phyloP scores from a whole-genome alignment of 768 basidiomycete genomes.

The Trametes maxima region DNA sequence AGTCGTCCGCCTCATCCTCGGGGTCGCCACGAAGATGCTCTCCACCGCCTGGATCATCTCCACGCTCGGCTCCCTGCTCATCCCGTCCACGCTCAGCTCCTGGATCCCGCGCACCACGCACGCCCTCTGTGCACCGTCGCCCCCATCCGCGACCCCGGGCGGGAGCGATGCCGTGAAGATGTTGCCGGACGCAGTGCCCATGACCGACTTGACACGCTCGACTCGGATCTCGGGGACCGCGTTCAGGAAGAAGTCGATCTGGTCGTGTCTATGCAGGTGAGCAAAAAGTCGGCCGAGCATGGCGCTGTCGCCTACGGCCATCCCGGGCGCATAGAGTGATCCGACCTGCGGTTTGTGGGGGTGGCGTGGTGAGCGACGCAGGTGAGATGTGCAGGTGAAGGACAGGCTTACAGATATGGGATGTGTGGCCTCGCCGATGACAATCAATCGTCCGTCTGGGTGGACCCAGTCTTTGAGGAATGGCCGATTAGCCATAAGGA shows the following conservation, averaged over 20 bases:
- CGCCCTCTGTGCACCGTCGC: constrained; percentile 18
- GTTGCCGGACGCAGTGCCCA: constrained; percentile 22
- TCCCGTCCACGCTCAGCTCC: neutral
- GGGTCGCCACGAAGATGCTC: constrained; percentile 31
- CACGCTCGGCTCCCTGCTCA: constrained; percentile 6
- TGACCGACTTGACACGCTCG: constrained; percentile 27
- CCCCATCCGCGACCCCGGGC: constrained; percentile 26
- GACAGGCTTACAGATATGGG: constrained; percentile 29
- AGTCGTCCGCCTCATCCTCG: constrained; percentile 33
- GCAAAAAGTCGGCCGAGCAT: constrained; percentile 38
- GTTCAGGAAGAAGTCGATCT: constrained; percentile 32
- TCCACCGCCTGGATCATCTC: constrained; percentile 18
- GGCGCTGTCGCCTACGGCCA: constrained; percentile 37
- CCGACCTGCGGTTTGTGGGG: constrained; percentile 11
- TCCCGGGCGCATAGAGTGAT: constrained; percentile 22
- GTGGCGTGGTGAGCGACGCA: neutral
- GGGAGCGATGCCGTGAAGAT: constrained; percentile 27
- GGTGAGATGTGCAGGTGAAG: neutral
- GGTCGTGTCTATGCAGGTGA: constrained; percentile 30
- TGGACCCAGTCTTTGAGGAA: constrained; percentile 38
- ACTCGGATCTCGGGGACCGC: constrained; percentile 32
- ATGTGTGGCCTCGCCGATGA: constrained; percentile 39
- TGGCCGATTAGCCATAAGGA: constrained; percentile 20
- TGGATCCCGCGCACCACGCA: constrained; percentile 13
- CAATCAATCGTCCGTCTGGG: constrained; percentile 26